Conservation (phyloP, 345 rosid genomes). For the Firmiana major region DNA sequence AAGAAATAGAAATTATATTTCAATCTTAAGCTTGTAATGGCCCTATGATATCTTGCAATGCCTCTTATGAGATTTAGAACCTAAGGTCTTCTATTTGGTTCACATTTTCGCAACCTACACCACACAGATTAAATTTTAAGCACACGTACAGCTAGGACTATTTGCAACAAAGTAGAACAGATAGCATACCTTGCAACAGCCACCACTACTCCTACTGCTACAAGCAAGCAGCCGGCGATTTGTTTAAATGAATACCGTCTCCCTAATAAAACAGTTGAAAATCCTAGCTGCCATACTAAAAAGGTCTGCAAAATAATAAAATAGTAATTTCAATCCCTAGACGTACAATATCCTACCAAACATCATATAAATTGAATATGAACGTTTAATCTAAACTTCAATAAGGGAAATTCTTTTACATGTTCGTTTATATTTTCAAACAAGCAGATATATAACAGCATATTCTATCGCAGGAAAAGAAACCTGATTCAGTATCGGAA, state of each 20-base stretch:
- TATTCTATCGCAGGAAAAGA: conserved; percentile 1
- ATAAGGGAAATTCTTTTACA: background rate
- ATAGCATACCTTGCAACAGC: conserved; percentile 69
- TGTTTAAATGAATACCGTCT: conserved; percentile 59
- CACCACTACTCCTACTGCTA: conserved; percentile 66
- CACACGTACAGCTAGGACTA: background rate
- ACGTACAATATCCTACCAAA: background rate
- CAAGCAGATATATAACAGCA: background rate
- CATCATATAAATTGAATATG: background rate
- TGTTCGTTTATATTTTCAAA: background rate
- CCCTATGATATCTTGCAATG: background rate
- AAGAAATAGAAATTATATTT: background rate
- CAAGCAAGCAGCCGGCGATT: conserved; percentile 72
- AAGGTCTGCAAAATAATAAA: conserved; percentile 49
- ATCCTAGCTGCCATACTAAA: conserved; percentile 81
- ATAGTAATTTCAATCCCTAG: background rate
- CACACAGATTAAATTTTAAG: background rate
- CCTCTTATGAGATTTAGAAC: too few species aligned
- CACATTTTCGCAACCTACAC: background rate
- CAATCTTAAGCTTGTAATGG: background rate
- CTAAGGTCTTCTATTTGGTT: too few species aligned
- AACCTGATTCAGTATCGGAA: conserved; percentile 82
- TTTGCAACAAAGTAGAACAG: background rate
- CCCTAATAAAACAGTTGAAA: conserved; percentile 59
- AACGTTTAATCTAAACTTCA: background rate